Percentiles rank a stretch among this genome's conserved stretches.
These are phyloP conservation scores for Ophiocordyceps camponoti-leonardi DNA, from an alignment of 2,329 filamentous ascomycete genomes.

Conservation along the genomic window DNA sequence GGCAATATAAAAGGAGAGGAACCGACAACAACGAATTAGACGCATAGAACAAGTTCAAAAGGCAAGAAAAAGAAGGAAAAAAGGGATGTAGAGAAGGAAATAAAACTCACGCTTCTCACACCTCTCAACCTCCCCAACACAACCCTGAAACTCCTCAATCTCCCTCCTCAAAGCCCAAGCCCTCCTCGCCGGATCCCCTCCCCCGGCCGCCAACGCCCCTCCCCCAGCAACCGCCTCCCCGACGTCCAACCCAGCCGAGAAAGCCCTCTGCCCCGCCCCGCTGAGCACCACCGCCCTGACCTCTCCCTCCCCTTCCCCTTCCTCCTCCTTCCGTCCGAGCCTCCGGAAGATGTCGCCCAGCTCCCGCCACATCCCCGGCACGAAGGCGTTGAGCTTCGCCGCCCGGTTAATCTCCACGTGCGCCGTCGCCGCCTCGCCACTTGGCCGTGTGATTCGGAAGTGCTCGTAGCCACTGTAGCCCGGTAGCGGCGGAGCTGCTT, in stretches of 20 bases:
- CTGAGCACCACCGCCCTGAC: constrained; percentile 67
- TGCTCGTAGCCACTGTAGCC: not conserved
- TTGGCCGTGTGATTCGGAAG: not conserved
- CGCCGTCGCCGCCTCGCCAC: constrained; percentile 13
- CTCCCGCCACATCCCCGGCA: constrained; percentile 73
- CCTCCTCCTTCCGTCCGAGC: constrained; percentile 57
- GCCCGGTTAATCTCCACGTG: constrained; percentile 86
- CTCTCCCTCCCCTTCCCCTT: too few relatives aligned
- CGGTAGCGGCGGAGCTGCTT: not conserved
- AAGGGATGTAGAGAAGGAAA: not conserved
- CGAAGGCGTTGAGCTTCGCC: constrained; percentile 76
- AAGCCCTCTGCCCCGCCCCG: constrained; percentile 66
- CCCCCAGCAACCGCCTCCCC: constrained; percentile 43
- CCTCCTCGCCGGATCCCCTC: constrained; percentile 44
- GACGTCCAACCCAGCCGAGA: constrained; percentile 76
- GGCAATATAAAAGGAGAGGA: too few relatives aligned
- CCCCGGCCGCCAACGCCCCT: constrained; percentile 6
- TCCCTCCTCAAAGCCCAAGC: constrained; percentile 46
- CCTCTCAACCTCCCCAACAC: constrained; percentile 58
- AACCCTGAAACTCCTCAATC: constrained; percentile 66
- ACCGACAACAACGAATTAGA: too few relatives aligned
- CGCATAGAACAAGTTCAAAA: too few relatives aligned
- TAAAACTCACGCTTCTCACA: constrained; percentile 71
- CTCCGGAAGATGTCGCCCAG: constrained; percentile 53
- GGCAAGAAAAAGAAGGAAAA: not conserved